Percentiles rank a stretch among this genome's conserved stretches.
These are phyloP conservation scores for Fusarium staphyleae DNA, from an alignment of 2,329 filamentous ascomycete genomes.

Conservation along the genomic window DNA sequence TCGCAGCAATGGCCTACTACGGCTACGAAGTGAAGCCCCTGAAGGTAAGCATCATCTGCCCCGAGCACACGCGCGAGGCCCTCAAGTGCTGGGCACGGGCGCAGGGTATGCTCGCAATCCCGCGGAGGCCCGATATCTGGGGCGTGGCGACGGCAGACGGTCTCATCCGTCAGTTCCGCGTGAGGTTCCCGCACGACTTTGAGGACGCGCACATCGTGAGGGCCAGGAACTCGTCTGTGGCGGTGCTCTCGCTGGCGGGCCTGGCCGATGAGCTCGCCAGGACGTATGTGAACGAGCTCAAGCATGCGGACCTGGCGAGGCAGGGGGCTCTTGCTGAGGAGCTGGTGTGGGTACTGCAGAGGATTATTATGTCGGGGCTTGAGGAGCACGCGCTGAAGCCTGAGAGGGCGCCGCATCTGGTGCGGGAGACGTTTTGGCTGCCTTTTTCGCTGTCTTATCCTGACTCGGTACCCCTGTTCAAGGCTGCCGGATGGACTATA, in stretches of 20 bases:
- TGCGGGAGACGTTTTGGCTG: slow-evolving; percentile 41
- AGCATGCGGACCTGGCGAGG: slow-evolving; percentile 10
- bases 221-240: slow-evolving; percentile 25
- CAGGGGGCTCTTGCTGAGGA: slow-evolving; percentile 40
- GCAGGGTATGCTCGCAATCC: slow-evolving; percentile 42
- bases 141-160: slow-evolving; percentile 47
- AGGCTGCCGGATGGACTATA: slow-evolving; percentile 41
- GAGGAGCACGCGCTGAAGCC: slow-evolving; percentile 32
- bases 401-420: slow-evolving; percentile 33
- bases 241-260: slow-evolving; percentile 46
- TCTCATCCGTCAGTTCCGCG: slow-evolving; percentile 43
- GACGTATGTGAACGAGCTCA: slow-evolving; percentile 43
- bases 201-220: slow-evolving; percentile 38
- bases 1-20: slow-evolving; percentile 54
- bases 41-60: slow-evolving; percentile 53
- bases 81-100: slow-evolving; percentile 52
- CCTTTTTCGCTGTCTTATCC: slow-evolving; percentile 44
- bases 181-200: slow-evolving; percentile 49
- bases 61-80: slow-evolving; percentile 45
- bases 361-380: slow-evolving; percentile 36
- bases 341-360: slow-evolving; percentile 47
- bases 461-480: slow-evolving; percentile 41
- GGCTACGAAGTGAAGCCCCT: slow-evolving; percentile 45
- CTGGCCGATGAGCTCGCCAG: slow-evolving; percentile 47
- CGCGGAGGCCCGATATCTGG: slow-evolving; percentile 44